These are phyloP conservation scores for Fraxinus nigra DNA, from an alignment of 305 asterid genomes.

Conservation along the genomic window DNA sequence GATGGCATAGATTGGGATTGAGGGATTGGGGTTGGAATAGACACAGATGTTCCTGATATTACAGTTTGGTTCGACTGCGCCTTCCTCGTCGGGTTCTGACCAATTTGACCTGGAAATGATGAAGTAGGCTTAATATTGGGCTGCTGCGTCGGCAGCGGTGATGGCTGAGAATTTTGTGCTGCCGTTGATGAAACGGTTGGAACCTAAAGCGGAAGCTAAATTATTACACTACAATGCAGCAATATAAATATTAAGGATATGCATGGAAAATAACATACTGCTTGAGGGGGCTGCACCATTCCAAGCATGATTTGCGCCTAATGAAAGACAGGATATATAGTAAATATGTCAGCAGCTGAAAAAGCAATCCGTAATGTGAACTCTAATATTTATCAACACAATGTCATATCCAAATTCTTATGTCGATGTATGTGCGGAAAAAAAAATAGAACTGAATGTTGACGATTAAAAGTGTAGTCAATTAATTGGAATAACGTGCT, in stretches of 20 bases:
- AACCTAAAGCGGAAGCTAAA: conserved; percentile 37
- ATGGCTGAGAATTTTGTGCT: conserved; percentile 53
- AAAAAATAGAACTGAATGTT: neutral
- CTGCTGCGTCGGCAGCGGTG: conserved; percentile 47
- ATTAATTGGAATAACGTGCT: conserved; percentile 5
- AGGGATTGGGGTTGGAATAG: conserved; percentile 47
- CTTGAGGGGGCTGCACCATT: conserved; percentile 79
- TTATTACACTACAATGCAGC: conserved; percentile 16
- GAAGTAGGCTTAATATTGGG: conserved; percentile 48
- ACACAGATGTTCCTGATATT: conserved; percentile 35
- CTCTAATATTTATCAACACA: neutral
- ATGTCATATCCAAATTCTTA: neutral
- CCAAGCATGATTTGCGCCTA: conserved; percentile 97
- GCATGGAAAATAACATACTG: conserved; percentile 45
- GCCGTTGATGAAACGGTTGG: conserved; percentile 49
- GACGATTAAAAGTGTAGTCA: conserved; percentile 2
- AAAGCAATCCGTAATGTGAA: conserved; percentile 6
- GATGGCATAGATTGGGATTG: conserved; percentile 52
- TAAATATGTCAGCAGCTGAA: conserved; percentile 22
- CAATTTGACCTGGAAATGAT: conserved; percentile 47
- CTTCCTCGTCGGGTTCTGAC: conserved; percentile 65
- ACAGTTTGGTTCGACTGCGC: conserved; percentile 53
- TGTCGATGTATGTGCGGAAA: neutral
- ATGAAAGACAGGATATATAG: conserved; percentile 16
- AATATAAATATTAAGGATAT: conserved; percentile 18